phyloP scores from a whole-genome alignment of 2,329 filamentous ascomycete genomes.

The Aspergillus quadrilineatus region DNA sequence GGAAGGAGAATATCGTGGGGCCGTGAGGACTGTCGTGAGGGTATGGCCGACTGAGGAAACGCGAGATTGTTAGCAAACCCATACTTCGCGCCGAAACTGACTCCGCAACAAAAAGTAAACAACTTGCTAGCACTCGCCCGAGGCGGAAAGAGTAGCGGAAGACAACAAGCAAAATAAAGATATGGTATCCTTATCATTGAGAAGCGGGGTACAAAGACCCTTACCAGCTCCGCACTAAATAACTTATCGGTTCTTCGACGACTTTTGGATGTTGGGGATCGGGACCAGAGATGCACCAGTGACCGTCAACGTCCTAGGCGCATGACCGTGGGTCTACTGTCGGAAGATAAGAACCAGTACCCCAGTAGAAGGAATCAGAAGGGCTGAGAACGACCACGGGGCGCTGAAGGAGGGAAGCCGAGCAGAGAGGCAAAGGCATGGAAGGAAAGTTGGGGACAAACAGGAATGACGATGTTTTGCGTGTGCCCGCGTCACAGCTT shows the following conservation, averaged over 20 bases:
- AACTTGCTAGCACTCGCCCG: constrained; percentile 3
- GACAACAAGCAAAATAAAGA: not conserved
- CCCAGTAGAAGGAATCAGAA: not conserved
- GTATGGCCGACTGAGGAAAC: constrained; percentile 40
- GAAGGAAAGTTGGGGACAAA: constrained; percentile 15
- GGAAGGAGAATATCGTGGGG: constrained; percentile 38
- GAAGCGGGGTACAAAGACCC: constrained; percentile 6
- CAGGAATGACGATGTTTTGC: constrained; percentile 22
- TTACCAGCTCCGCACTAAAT: constrained; percentile 6
- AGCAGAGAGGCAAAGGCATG: not conserved
- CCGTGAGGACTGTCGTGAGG: constrained; percentile 31
- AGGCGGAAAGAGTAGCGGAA: not conserved
- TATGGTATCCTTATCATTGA: constrained; percentile 11
- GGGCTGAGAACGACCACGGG: constrained; percentile 11
- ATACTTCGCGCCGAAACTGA: constrained; percentile 19
- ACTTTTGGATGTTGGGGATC: constrained; percentile 5
- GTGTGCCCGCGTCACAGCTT: constrained; percentile 20
- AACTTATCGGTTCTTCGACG: constrained; percentile 7
- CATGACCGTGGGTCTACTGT: constrained; percentile 16
- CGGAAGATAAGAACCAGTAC: not conserved
- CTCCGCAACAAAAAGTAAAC: not conserved
- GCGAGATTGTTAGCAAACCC: constrained; percentile 40
- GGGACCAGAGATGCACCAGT: constrained; percentile 19
- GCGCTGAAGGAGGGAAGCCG: constrained; percentile 9
- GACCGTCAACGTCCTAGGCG: constrained; percentile 19